A percentile compares a stretch with the other conserved stretches of the same genome.
These are phyloP conservation scores for Phlebiopsis flavidoalba DNA, from an alignment of 768 basidiomycete species.

Conservation along the genomic window DNA sequence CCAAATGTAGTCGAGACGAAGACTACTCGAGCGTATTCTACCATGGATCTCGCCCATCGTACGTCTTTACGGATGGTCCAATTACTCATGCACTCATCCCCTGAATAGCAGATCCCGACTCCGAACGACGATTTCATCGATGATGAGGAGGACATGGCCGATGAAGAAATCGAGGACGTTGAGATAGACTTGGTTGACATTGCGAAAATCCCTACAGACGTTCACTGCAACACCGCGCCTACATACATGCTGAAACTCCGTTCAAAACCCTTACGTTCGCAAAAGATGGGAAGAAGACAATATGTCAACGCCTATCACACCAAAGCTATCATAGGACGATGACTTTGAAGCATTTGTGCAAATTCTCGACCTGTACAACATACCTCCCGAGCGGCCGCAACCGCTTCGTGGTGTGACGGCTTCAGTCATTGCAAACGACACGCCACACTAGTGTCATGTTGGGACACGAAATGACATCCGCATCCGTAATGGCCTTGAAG, in stretches of 20 bases:
- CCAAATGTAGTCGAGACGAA: conserved; percentile 28
- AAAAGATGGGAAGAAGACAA: not conserved
- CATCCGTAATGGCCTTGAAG: conserved; percentile 41
- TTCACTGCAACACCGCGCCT: conserved; percentile 38
- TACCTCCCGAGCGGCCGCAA: conserved; percentile 25
- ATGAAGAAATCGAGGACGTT: conserved; percentile 23
- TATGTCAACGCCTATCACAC: conserved; percentile 22
- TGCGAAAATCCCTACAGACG: conserved; percentile 39
- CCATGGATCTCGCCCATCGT: conserved; percentile 3
- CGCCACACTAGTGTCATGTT: conserved; percentile 46
- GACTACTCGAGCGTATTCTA: conserved; percentile 8
- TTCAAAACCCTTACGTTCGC: not conserved
- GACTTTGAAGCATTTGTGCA: conserved; percentile 50
- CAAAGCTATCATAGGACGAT: conserved; percentile 35
- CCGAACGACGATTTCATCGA: conserved; percentile 16
- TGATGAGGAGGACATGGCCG: conserved; percentile 28
- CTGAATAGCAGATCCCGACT: not conserved
- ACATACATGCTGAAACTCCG: conserved; percentile 27
- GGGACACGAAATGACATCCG: conserved; percentile 54
- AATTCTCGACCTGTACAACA: conserved; percentile 38
- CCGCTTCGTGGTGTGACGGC: conserved; percentile 15
- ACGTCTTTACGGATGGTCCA: too few species aligned
- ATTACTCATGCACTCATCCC: too few species aligned
- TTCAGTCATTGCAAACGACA: conserved; percentile 36
- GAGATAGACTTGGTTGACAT: conserved; percentile 40